phyloP scores from a whole-genome alignment of 345 rosid genomes.

The Eucalyptus camaldulensis region DNA sequence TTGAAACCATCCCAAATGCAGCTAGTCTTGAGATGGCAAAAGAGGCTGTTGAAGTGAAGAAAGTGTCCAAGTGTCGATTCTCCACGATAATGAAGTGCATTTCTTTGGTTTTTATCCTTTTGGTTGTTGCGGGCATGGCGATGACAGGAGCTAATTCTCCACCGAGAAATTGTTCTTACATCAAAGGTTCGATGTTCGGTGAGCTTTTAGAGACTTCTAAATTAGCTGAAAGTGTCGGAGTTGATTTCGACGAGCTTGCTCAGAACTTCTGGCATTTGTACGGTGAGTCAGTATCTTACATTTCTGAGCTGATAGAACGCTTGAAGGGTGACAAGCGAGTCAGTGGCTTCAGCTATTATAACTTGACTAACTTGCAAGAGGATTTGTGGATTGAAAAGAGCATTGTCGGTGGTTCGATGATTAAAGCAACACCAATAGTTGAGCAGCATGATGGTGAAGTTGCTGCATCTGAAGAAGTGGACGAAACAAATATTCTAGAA shows the following conservation, averaged over 20 bases:
- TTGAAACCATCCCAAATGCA: neutral
- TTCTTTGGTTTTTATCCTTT: slow-evolving; percentile 25
- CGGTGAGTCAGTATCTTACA: slow-evolving; percentile 6
- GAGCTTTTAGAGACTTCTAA: slow-evolving; percentile 24
- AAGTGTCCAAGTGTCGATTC: slow-evolving; percentile 15
- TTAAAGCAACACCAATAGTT: neutral
- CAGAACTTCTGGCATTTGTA: slow-evolving; percentile 25
- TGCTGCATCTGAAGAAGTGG: neutral
- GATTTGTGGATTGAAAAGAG: slow-evolving; percentile 4
- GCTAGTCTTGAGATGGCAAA: neutral
- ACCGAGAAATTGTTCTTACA: neutral
- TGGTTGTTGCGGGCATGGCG: slow-evolving; percentile 5
- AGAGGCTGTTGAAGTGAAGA: slow-evolving; percentile 7
- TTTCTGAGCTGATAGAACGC: slow-evolving; percentile 8
- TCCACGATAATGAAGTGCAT: slow-evolving; percentile 19
- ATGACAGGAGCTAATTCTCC: slow-evolving; percentile 19
- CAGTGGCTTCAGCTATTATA: slow-evolving; percentile 25
- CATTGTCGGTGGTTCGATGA: neutral
- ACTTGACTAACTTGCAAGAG: slow-evolving; percentile 35
- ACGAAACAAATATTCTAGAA: neutral
- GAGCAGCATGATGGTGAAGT: neutral
- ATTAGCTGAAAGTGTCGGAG: slow-evolving; percentile 18
- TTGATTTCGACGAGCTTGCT: slow-evolving; percentile 9
- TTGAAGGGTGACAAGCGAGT: slow-evolving; percentile 5
- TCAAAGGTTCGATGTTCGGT: slow-evolving; percentile 12